phyloP scores from a whole-genome alignment of 192 early-diverging fungal genomes.

The Rhizophagus clarus region DNA sequence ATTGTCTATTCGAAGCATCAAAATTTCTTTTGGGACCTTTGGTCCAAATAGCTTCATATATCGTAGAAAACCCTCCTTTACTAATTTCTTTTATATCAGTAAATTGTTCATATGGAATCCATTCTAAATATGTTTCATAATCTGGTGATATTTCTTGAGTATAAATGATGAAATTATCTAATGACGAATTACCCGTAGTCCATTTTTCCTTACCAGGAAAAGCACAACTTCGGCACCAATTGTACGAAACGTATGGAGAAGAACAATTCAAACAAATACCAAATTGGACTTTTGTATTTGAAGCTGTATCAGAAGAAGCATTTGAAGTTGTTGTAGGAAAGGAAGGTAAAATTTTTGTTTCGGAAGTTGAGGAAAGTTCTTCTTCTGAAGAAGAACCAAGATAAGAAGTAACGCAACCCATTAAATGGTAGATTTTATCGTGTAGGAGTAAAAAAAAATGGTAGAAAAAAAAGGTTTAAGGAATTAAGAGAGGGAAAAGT shows the following conservation, averaged over 20 bases:
- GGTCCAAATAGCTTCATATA: conserved; percentile 1
- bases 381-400: background rate
- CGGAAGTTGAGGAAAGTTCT: background rate
- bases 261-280: background rate
- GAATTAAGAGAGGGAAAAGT: background rate
- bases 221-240: background rate
- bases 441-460: background rate
- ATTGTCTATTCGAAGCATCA: background rate
- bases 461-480: background rate
- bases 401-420: background rate
- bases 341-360: background rate
- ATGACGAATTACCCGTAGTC: background rate
- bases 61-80: background rate
- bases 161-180: background rate
- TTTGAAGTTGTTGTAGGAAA: background rate
- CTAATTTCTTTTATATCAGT: background rate
- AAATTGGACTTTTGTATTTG: background rate
- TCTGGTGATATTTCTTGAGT: background rate
- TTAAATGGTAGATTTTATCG: background rate
- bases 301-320: background rate
- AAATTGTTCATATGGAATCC: conserved; percentile 4
- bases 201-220: background rate
- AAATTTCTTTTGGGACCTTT: conserved; percentile 1
- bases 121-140: background rate
- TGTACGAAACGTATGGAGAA: background rate